Evolutionary conservation across 2,329 filamentous ascomycete genomes (phyloP), one percentile per base, ranked within the genome.

Genomic region (Geosmithia putterillii): DNA sequence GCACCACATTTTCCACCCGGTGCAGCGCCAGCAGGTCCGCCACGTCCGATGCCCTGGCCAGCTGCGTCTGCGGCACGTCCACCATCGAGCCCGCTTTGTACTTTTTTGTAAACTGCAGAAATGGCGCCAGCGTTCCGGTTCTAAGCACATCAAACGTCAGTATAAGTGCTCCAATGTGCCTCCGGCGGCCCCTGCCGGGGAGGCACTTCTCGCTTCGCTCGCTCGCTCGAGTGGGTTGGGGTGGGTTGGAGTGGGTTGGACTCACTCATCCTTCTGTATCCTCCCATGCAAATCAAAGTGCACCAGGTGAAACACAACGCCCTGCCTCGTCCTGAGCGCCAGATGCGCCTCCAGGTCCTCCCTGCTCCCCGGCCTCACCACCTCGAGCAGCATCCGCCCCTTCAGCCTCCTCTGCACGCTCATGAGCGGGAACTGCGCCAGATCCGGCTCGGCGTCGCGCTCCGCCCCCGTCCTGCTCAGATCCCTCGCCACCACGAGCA

Each of bases 381-480:
- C 50, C 41, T 53, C 52, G 36, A 56, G 47, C 34, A 50, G 43
- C 46, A 57, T 42, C 35, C 52, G 45, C 40, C 52, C 49, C n/a
- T 47, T 44, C 28, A 56, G 50, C 44, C 49, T 55, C 44, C 51
- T 51, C 38, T 58, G 56, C 37, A 53, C 38, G 20, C 45, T 56
- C 52, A 56, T 57, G 42, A 57, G 48, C 22, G 51, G 53, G 47
- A 44, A 57, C 40, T 58, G 56, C 17, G 52, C 54, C 42, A 58
- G 45, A 34, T 56, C 52, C 1, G 54, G 55, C 45, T 57, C 54
- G 12, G 55, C 51, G n/a, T 56, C 53, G 9, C 53, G 49, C 20
- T 52, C 50, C 10, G 47, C 49, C 2, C 54, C 55, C 1, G 43
- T 51, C 7, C 50, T 46, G 21, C 48, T 52, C 15, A 55, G 57